phyloP scores from a whole-genome alignment of 2,329 filamentous ascomycete species.

The Kalmusia sp. region DNA sequence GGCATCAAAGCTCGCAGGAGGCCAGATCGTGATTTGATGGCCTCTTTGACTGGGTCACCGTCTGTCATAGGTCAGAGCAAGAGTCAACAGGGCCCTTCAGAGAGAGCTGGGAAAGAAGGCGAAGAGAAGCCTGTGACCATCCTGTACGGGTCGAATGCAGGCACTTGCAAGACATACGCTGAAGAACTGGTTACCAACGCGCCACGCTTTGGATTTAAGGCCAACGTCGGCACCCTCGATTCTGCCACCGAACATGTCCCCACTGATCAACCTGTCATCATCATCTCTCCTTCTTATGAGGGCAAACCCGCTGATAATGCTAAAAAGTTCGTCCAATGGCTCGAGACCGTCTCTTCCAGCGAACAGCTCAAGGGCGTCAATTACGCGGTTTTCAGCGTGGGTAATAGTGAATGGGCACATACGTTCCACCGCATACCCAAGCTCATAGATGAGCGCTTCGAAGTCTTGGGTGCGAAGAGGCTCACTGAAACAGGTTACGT shows the following conservation, averaged over 20 bases:
- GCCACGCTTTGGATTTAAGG: conserved; percentile 27
- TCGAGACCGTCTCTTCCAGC: conserved; percentile 25
- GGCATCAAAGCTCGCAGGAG: too few species aligned
- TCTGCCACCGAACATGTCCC: conserved; percentile 24
- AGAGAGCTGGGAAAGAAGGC: too few species aligned
- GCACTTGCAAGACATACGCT: conserved; percentile 44
- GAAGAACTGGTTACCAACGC: conserved; percentile 32
- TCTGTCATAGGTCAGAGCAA: too few species aligned
- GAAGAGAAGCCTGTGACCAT: too few species aligned
- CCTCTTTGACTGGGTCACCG: too few species aligned
- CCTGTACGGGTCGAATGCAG: conserved; percentile 41
- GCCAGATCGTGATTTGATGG: too few species aligned
- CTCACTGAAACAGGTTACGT: conserved; percentile 25
- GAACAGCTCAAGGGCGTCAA: conserved; percentile 28
- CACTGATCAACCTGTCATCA: conserved; percentile 35
- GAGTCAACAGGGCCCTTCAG: too few species aligned
- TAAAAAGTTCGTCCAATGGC: conserved; percentile 41
- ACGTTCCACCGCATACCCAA: conserved; percentile 47
- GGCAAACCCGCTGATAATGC: conserved; percentile 47
- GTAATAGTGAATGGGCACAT: conserved; percentile 40
- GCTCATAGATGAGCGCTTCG: conserved; percentile 31
- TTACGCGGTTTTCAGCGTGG: conserved; percentile 44
- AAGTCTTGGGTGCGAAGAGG: conserved; percentile 21
- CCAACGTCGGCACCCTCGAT: conserved; percentile 32
- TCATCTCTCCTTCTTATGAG: conserved; percentile 45